Base-by-base conservation (phyloP, 2,329 filamentous ascomycete genomes). In the Thermoascus crustaceus region DNA sequence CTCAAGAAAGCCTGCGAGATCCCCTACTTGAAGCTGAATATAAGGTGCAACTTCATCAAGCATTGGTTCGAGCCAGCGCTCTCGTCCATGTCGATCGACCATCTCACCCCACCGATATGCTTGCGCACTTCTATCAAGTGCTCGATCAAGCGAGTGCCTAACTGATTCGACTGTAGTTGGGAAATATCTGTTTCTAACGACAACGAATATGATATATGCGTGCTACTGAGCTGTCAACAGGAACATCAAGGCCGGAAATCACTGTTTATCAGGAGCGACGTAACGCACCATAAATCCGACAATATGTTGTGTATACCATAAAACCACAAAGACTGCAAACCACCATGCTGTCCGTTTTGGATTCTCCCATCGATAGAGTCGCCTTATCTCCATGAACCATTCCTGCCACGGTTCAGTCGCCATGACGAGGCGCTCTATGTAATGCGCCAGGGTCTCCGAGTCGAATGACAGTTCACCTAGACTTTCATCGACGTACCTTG, bases 381-480 rank as follows among this genome's bases (percentile, higher is more conserved):
- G 39, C 11, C 58, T 54, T 11, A 65, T 30, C 8, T 52, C 42
- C 38, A 61, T 45, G n/a, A 57, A 44, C 48, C 58, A 65, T 14
- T 54, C 41, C 39, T 66, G 60, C 60, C 58, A 66, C 9, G 60
- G 57, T 5, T 52, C 55, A 13, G 55, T 61, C n/a, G 57, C 58
- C 37, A 65, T 57, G 13, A 63, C 44, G 3, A 66, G 41, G 11
- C 63, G 55, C 38, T 65, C 59, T 14, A 61, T 32, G 26, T 60
- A 52, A 17, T 48, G 46, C n/a, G 53, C 46, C 3, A 60, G 41
- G 20, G 50, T 50, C 38, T 61, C 57, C 16, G 58, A 37, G 30
- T 63, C 57, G 36, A 62, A 61, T 2, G 53, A 54, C 13, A 53
- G 41, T 25, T 58, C 48, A 10, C 50, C 45, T 24, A 54, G 53